phyloP scores from a whole-genome alignment of 2,329 filamentous ascomycete genomes.

The Claviceps purpurea region DNA sequence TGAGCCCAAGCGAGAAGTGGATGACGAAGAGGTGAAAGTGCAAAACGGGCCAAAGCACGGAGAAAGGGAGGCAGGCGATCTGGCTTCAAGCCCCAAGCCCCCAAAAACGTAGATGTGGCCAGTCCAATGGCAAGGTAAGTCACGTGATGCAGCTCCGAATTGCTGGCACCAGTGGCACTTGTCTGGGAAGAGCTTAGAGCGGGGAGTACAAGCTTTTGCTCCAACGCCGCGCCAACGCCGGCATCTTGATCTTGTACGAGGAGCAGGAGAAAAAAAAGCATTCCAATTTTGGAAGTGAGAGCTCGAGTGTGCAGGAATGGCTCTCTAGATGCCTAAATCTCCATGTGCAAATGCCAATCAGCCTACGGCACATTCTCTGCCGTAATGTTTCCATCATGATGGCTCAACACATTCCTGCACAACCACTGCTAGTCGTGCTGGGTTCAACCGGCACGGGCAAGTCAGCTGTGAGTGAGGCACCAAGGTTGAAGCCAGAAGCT shows the following conservation, averaged over 20 bases:
- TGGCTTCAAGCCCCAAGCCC: slow-evolving; percentile 23
- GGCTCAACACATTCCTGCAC: slow-evolving; percentile 22
- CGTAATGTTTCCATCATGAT: slow-evolving; percentile 29
- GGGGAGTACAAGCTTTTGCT: neutral
- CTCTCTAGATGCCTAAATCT: neutral
- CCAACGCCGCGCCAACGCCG: neutral
- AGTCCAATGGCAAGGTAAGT: slow-evolving; percentile 22
- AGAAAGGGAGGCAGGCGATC: slow-evolving; percentile 26
- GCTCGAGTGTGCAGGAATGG: neutral
- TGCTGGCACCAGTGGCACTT: neutral
- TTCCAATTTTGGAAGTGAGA: neutral
- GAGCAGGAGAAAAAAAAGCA: neutral
- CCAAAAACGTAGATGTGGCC: slow-evolving; percentile 32
- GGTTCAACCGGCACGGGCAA: slow-evolving; percentile 91
- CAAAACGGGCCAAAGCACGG: slow-evolving; percentile 17
- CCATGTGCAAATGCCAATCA: slow-evolving; percentile 15
- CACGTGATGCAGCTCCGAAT: neutral
- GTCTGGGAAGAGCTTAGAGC: neutral
- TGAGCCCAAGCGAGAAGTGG: slow-evolving; percentile 20
- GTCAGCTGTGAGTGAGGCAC: slow-evolving; percentile 54
- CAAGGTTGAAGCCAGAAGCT: neutral
- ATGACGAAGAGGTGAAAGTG: slow-evolving; percentile 15
- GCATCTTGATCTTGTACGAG: too few relatives aligned
- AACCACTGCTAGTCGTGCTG: slow-evolving; percentile 66
- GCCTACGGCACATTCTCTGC: slow-evolving; percentile 12